These are phyloP conservation scores for Barbatosphaeria neglecta DNA, from an alignment of 495 filamentous ascomycete species.

Conservation along the genomic window DNA sequence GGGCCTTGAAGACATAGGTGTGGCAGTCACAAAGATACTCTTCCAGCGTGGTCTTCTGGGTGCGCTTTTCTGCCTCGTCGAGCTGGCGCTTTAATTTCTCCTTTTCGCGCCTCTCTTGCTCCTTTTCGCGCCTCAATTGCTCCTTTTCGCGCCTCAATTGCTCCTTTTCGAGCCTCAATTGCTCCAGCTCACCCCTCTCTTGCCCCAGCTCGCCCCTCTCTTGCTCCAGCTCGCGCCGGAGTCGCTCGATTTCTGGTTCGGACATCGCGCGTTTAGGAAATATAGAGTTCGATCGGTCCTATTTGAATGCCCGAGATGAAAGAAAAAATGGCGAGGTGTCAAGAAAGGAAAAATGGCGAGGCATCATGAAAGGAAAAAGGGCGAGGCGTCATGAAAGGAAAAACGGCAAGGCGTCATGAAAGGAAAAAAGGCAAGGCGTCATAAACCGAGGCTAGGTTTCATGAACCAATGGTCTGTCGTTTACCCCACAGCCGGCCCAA, in stretches of 20 bases:
- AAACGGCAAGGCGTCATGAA: no score
- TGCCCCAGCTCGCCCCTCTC: neutral
- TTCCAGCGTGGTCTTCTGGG: neutral
- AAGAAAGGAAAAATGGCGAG: no score
- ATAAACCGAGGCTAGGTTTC: no score
- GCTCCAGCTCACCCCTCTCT: neutral
- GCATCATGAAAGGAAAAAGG: no score
- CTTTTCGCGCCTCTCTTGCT: neutral
- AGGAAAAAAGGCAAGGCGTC: no score
- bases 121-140: neutral
- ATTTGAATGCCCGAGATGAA: no score
- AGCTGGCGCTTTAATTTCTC: neutral
- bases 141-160: neutral
- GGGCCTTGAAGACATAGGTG: neutral
- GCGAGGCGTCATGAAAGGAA: no score
- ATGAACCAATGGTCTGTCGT: no score
- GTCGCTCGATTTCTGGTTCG: neutral
- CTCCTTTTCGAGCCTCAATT: neutral
- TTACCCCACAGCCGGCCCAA: no score
- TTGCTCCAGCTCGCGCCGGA: slow-evolving; percentile 1
- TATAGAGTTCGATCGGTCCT: no score
- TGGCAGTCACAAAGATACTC: slow-evolving; percentile 1
- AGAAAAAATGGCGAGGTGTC: no score
- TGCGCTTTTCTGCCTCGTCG: no score
- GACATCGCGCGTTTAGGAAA: slow-evolving; percentile 1